Conservation (phyloP, 2,329 filamentous ascomycete species). For the Aspergillus uvarum region DNA sequence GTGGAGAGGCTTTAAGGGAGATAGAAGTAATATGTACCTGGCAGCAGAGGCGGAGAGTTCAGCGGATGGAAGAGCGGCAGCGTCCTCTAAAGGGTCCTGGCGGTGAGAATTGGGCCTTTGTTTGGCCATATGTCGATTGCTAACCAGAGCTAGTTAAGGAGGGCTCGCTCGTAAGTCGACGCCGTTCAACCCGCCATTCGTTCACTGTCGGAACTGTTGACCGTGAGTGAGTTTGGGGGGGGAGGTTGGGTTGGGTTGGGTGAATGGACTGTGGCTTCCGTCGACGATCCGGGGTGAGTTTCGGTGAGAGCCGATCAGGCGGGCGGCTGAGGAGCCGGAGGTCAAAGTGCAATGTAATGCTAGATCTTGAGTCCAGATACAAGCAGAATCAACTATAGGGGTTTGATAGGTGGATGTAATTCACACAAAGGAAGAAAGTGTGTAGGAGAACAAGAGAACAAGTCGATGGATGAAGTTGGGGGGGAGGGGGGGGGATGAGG, state of each 20-base stretch:
- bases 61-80: slow-evolving; percentile 34
- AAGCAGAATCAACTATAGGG: slow-evolving; percentile 4
- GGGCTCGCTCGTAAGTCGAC: slow-evolving; percentile 32
- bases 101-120: slow-evolving; percentile 46
- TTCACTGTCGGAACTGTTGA: slow-evolving; percentile 18
- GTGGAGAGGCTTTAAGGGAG: slow-evolving; percentile 15
- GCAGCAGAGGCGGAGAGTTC: slow-evolving; percentile 30
- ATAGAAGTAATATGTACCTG: slow-evolving; percentile 37
- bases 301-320: slow-evolving; percentile 11
- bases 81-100: slow-evolving; percentile 45
- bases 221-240: slow-evolving; percentile 10
- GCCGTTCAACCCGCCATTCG: slow-evolving; percentile 48
- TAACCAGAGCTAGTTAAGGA: slow-evolving; percentile 31
- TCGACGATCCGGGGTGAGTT: slow-evolving; percentile 13
- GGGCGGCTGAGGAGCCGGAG: background rate
- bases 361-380: background rate
- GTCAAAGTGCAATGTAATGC: no score
- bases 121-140: slow-evolving; percentile 49
- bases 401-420: background rate
- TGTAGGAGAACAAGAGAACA: slow-evolving; percentile 6
- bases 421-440: background rate
- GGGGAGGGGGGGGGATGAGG: slow-evolving; percentile 15
- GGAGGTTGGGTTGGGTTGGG: slow-evolving; percentile 5
- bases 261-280: slow-evolving; percentile 16
- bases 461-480: background rate